Conservation (phyloP, 1,139 yeast species). For the Lipomyces yarrowii region DNA sequence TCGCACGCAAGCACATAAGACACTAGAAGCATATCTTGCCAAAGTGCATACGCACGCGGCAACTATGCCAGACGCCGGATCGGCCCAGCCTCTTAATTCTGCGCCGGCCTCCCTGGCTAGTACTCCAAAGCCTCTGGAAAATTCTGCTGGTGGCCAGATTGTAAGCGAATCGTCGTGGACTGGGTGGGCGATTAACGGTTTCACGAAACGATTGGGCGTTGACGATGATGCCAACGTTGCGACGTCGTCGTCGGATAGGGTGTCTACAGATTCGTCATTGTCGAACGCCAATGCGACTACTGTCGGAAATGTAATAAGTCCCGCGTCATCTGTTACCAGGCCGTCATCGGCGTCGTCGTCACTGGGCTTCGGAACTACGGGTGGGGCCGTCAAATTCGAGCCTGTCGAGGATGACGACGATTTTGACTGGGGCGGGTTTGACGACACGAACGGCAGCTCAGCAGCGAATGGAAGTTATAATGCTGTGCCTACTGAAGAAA, state of each 20-base stretch:
- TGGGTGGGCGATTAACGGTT: conserved; percentile 30
- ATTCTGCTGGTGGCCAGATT: neutral
- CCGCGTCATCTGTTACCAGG: conserved; percentile 11
- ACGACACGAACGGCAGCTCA: conserved; percentile 11
- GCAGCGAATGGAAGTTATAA: neutral
- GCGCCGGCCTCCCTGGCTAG: conserved; percentile 14
- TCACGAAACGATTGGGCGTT: conserved; percentile 26
- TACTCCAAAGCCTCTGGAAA: conserved; percentile 18
- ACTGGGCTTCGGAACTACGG: conserved; percentile 17
- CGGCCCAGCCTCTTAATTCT: conserved; percentile 36
- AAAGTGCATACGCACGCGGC: conserved; percentile 67
- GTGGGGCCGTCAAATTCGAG: conserved; percentile 16
- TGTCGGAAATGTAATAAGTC: conserved; percentile 2
- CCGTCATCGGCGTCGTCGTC: conserved; percentile 25
- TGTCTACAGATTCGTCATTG: conserved; percentile 10
- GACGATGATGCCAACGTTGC: conserved; percentile 21
- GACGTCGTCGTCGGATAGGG: conserved; percentile 9
- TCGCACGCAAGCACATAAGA: conserved; percentile 66
- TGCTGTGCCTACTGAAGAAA: conserved; percentile 2
- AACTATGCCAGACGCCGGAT: conserved; percentile 54
- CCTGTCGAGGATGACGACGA: conserved; percentile 24
- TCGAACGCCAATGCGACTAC: neutral
- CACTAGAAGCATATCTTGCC: conserved; percentile 65
- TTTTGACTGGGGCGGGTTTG: conserved; percentile 30
- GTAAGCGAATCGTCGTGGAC: conserved; percentile 18